These are phyloP conservation scores for Albugo laibachii DNA, from an alignment of 352 stramenopile species.

Conservation along the genomic window DNA sequence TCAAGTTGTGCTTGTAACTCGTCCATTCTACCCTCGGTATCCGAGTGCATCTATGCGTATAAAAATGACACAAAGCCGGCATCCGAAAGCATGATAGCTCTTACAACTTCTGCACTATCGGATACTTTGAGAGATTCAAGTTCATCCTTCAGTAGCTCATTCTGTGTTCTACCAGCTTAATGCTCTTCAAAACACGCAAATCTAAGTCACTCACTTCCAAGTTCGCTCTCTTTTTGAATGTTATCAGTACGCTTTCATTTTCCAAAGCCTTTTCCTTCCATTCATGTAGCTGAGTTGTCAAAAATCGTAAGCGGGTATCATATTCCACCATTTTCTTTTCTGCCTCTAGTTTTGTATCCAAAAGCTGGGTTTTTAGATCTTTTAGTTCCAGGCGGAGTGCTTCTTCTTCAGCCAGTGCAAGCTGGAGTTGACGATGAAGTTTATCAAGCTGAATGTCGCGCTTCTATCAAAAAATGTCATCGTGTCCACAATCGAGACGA, in stretches of 20 bases:
- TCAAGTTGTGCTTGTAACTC: constrained; percentile 39
- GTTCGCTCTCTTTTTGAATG: constrained; percentile 18
- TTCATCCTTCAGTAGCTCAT: background rate
- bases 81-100: background rate
- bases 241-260: constrained; percentile 20
- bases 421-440: constrained; percentile 40
- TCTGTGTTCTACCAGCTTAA: background rate
- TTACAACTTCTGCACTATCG: background rate
- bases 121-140: background rate
- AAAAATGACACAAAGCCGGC: too few relatives aligned
- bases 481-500: constrained; percentile 9
- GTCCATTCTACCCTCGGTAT: constrained; percentile 39
- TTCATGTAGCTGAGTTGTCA: constrained; percentile 36
- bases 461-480: constrained; percentile 11
- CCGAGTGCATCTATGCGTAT: constrained; percentile 11
- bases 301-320: constrained; percentile 41
- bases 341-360: constrained; percentile 31
- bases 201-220: constrained; percentile 19
- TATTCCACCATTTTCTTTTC: constrained; percentile 55
- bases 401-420: constrained; percentile 38
- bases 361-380: constrained; percentile 20
- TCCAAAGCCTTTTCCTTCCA: constrained; percentile 59
- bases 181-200: background rate
- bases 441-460: constrained; percentile 45
- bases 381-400: constrained; percentile 41